Evolutionary conservation across 228 moss, liverwort and hornwort genomes (phyloP).

Genomic region (Sphagnum magellanicum): DNA sequence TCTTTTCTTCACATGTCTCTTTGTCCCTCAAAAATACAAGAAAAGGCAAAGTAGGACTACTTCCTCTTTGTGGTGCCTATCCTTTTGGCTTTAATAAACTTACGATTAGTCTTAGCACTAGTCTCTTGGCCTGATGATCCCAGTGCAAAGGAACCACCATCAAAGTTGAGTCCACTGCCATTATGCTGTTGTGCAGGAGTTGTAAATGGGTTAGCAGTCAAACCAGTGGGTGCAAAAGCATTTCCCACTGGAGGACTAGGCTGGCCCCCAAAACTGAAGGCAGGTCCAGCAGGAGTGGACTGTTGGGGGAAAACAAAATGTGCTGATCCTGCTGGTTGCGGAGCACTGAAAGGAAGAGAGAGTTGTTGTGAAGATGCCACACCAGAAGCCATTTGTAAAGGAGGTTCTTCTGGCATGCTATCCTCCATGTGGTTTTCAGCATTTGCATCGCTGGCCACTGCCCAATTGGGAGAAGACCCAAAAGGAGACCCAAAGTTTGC

Average conservation of each 20-base stretch:
- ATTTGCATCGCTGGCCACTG: conserved; percentile 30
- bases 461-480: conserved; percentile 41
- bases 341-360: conserved; percentile 22
- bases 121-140: conserved; percentile 51
- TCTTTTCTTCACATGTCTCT: too few species aligned
- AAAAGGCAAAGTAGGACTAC: not conserved
- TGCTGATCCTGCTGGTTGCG: conserved; percentile 32
- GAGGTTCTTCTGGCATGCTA: conserved; percentile 48
- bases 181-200: conserved; percentile 39
- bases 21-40: too few species aligned
- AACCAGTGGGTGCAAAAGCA: conserved; percentile 23
- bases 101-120: conserved; percentile 33
- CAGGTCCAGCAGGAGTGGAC: conserved; percentile 25
- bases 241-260: conserved; percentile 26
- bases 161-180: conserved; percentile 31
- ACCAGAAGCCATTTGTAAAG: conserved; percentile 49
- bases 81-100: conserved; percentile 56
- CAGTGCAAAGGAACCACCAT: conserved; percentile 44
- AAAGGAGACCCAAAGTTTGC: conserved; percentile 28
- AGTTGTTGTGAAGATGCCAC: conserved; percentile 38
- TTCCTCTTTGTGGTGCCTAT: conserved; percentile 39
- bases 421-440: conserved; percentile 39
- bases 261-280: conserved; percentile 39
- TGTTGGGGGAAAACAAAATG: conserved; percentile 30
- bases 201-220: conserved; percentile 41